Base-by-base conservation (phyloP, 2,329 filamentous ascomycete species). In the Colletotrichum graminicola region DNA sequence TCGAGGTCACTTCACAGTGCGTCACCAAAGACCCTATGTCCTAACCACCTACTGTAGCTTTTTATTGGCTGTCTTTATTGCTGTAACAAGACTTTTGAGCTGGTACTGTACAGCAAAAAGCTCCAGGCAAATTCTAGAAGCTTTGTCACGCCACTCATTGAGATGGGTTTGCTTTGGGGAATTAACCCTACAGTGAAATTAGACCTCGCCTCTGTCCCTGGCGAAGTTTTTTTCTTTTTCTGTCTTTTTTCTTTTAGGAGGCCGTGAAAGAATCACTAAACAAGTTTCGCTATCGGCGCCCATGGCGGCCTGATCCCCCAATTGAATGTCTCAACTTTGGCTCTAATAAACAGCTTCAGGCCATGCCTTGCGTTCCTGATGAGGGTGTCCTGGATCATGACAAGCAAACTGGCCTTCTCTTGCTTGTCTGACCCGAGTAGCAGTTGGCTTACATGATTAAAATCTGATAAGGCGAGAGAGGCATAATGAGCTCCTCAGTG, bases 81-180 rank as follows among this genome's bases (percentile, higher is more conserved):
- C n/a, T n/a, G n/a, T n/a, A n/a, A n/a, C n/a, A n/a, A n/a, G n/a
- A n/a, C n/a, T n/a, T n/a, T n/a, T n/a, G n/a, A n/a, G n/a, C n/a
- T n/a, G n/a, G n/a, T n/a, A n/a, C n/a, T n/a, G n/a, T n/a, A n/a
- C n/a, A 41, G 23, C n/a, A n/a, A 4, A 57, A 41, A 57, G 14
- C 14, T 36, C n/a, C 36, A 57, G 34, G n/a, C 55, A 57, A 41
- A 14, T 57, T 55, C 51, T 29, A 55, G 29, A 57, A 57, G 54
- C n/a, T 16, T 41, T 57, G 34, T 57, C n/a, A 18, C n/a, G n/a
- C 39, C 39, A 21, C 41, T 16, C 54, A 18, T n/a, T 57, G 26
- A 5, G 21, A 5, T 45, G 2, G 21, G 21, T 4, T 23, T 18
- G 52, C 52, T 39, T 23, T 4, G 36, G 10, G 32, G 21, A 12